Base-by-base conservation (phyloP, 805 yeast genomes). In the Saccharomyces mikatae region DNA sequence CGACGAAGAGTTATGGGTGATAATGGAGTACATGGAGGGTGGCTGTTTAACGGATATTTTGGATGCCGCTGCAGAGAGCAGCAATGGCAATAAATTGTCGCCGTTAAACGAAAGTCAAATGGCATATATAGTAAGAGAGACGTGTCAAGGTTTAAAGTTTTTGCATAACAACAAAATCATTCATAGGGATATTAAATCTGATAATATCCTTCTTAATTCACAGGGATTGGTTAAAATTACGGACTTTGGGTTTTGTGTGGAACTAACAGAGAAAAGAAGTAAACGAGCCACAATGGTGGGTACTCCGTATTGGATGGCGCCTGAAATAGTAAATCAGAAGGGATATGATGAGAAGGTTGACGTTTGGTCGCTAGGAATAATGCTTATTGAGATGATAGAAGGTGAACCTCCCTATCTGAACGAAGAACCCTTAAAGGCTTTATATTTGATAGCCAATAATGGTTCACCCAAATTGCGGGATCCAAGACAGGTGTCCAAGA, bases 251-350 rank as follows among this genome's bases (percentile, higher is more conserved):
- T 94, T 92, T 76, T 94, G 99, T 74, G 99, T 99, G 0, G 95
- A 90, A 71, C 73, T 87, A 61, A 87, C 89, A 17, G 91, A 87
- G 53, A 82, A 83, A 60, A 86, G 88, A 68, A 81, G 87, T 52
- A 91, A 92, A 69, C 82, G 99, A 65, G 95, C 97, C 6, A 94
- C 99, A 1, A 88, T 94, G 96, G 99, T 94, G 21, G 99, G 99
- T 36, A 94, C 99, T 0, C 99, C 99, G n/a, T 94, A 94, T 69
- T 94, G 99, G 99, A 94, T 94, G 99, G 99, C 99, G 0, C 99
- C 99, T 1, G 99, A 94, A 71, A 97, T 94, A 51, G 97, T 94
- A 26, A 85, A 90, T 54, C 86, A 95, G 59, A 89, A 90, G 69
- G 97, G 90, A 64, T 94, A 94, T 65, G 99, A 95, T 55, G 96